A percentile compares a stretch with the other conserved stretches of the same genome.
Conservation (phyloP, 495 filamentous ascomycete genomes). For the Elasticomyces elasticus region DNA sequence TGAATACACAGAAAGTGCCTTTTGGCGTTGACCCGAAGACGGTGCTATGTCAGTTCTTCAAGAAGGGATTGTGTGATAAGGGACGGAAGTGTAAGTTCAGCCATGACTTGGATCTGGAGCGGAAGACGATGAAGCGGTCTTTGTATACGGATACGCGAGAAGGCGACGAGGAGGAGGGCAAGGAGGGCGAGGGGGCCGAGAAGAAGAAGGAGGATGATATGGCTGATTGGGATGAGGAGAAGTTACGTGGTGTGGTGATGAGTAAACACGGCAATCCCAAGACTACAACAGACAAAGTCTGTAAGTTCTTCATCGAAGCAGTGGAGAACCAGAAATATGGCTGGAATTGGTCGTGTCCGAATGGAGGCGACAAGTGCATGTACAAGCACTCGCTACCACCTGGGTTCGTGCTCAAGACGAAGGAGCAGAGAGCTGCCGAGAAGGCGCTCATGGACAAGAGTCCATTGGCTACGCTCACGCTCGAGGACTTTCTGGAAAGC, state of each 20-base stretch:
- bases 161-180: slow-evolving; percentile 46
- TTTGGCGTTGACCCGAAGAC: slow-evolving; percentile 98
- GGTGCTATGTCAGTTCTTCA: slow-evolving; percentile 90
- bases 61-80: slow-evolving; percentile 96
- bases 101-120: slow-evolving; percentile 79
- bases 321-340: slow-evolving; percentile 98
- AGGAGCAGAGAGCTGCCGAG: slow-evolving; percentile 90
- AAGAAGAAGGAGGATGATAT: slow-evolving; percentile 83
- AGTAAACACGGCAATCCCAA: slow-evolving; percentile 96
- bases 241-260: slow-evolving; percentile 76
- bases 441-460: slow-evolving; percentile 97
- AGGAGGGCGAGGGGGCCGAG: slow-evolving; percentile 58
- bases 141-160: slow-evolving; percentile 81
- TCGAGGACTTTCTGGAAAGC: slow-evolving; percentile 94
- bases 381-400: slow-evolving; percentile 92
- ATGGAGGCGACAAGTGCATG: slow-evolving; percentile 96
- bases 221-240: slow-evolving; percentile 95
- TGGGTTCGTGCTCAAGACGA: slow-evolving; percentile 96
- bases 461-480: slow-evolving; percentile 81
- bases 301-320: slow-evolving; percentile 97
- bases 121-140: slow-evolving; percentile 85
- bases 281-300: slow-evolving; percentile 95
- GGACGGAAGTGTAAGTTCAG: slow-evolving; percentile 96
- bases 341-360: slow-evolving; percentile 98
- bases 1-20: slow-evolving; percentile 90